Conservation (phyloP, 257 asterid species). For the Eustoma russellianum region DNA sequence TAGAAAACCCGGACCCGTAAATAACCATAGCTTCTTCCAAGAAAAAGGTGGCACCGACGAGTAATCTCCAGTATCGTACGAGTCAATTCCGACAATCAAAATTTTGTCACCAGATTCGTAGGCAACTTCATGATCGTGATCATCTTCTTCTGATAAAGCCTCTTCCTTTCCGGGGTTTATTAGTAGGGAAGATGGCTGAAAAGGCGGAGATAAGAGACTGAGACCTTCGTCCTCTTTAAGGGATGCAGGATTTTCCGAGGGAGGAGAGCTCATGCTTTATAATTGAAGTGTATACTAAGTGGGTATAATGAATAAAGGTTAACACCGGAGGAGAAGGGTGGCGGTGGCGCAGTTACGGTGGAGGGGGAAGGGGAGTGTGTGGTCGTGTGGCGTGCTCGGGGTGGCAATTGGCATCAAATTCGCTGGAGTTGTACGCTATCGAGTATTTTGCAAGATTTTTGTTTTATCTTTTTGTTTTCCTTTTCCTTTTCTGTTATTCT, state of each 20-base stretch:
- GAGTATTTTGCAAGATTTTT: neutral
- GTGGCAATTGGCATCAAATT: neutral
- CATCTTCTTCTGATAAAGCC: constrained; percentile 2
- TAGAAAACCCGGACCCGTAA: constrained; percentile 91
- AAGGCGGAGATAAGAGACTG: constrained; percentile 32
- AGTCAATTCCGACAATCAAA: constrained; percentile 38
- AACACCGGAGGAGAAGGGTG: neutral
- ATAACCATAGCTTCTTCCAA: constrained; percentile 63
- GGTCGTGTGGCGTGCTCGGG: constrained; percentile 18
- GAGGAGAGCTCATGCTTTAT: constrained; percentile 44
- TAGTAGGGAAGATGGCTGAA: constrained; percentile 15
- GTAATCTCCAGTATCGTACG: constrained; percentile 26
- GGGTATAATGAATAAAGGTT: neutral
- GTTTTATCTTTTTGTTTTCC: no score
- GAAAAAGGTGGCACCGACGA: constrained; percentile 60
- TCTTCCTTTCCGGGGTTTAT: constrained; percentile 7
- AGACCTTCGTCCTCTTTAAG: constrained; percentile 42
- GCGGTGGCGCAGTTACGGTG: neutral
- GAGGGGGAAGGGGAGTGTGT: constrained; percentile 4
- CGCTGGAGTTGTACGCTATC: no score
- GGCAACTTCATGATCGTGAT: constrained; percentile 40
- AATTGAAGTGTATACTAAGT: neutral
- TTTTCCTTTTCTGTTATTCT: no score
- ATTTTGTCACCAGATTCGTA: constrained; percentile 58
- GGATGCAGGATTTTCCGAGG: constrained; percentile 24